Base-by-base conservation (phyloP, 192 early-diverging fungal species). In the Rhizophagus prolifer region DNA sequence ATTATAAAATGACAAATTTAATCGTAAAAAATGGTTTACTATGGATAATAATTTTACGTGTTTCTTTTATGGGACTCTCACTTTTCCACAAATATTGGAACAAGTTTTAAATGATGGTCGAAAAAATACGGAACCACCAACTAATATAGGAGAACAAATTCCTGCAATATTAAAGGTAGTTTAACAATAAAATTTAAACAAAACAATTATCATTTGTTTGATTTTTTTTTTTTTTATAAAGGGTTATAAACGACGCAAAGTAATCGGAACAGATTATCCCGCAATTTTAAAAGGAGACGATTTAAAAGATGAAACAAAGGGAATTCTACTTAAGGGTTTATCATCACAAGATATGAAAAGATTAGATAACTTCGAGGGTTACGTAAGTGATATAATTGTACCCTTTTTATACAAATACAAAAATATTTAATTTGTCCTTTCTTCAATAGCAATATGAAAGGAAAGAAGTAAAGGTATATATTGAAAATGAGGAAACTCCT, bases 241-340 rank as follows among this genome's bases (percentile, higher is more conserved):
- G 68, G 68, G 68, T 12, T 70, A 70, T 46, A 70, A 46, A 70
- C 68, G 68, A 14, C 68, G 25, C 21, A 70, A 70, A 36, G 68
- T 70, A n/a, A 23, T 38, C n/a, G 44, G 44, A 38, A n/a, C 21
- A 14, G 31, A 9, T n/a, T 70, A 70, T 46, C 68, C 68, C 13
- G 68, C 68, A 7, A 70, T 70, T 41, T 21, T 70, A 38, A 70
- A 47, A 44, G 64, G 64, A 19, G 26, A 28, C 16, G 68, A 70
- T 25, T 25, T 16, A 63, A 70, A 70, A 25, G 28, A 31, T 41
- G 38, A 70, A 8, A 70, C 38, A 38, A 26, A 14, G 12, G 68
- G 68, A 9, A 14, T 70, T 4, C 13, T 70, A 44, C 4, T 70
- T 36, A 44, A 4, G 26, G 68, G 68, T 4, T 70, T 70, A 26